Percentiles rank a stretch among this genome's conserved stretches.
These are phyloP conservation scores for Chaetomiaceae sp. DNA, from an alignment of 2,329 filamentous ascomycete species.

Conservation along the genomic window DNA sequence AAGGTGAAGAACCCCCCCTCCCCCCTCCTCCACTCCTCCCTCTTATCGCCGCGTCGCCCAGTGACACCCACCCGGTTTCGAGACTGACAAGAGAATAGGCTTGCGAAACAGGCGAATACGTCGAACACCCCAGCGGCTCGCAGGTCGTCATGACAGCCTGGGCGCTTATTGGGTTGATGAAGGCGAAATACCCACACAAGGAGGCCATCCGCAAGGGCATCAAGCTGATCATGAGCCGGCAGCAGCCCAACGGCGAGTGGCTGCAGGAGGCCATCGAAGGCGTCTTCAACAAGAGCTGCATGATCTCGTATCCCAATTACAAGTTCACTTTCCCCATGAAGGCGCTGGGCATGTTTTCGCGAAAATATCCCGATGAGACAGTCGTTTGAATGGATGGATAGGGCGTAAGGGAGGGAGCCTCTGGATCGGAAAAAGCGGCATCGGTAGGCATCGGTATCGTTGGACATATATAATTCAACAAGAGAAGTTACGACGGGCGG, in stretches of 20 bases:
- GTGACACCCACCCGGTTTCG: too few relatives aligned
- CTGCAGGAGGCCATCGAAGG: slow-evolving; percentile 92
- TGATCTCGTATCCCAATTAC: slow-evolving; percentile 99
- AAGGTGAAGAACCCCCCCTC: slow-evolving; percentile 44
- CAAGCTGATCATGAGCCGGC: slow-evolving; percentile 75
- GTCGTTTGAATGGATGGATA: slow-evolving; percentile 38
- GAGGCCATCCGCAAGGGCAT: slow-evolving; percentile 70
- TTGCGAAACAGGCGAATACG: slow-evolving; percentile 72
- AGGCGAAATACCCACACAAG: slow-evolving; percentile 74
- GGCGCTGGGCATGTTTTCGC: slow-evolving; percentile 84
- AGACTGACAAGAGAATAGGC: too few relatives aligned
- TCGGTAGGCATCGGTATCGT: too few relatives aligned
- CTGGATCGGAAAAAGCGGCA: too few relatives aligned
- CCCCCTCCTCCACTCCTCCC: too few relatives aligned
- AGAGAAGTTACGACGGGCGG: too few relatives aligned
- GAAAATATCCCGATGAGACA: slow-evolving; percentile 62
- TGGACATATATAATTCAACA: too few relatives aligned
- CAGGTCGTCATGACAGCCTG: slow-evolving; percentile 95
- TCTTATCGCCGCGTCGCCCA: too few relatives aligned
- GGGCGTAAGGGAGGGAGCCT: background rate
- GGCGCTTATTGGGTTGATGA: slow-evolving; percentile 77
- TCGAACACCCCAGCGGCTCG: slow-evolving; percentile 67
- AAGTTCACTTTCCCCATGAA: slow-evolving; percentile 96
- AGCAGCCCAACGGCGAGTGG: slow-evolving; percentile 91
- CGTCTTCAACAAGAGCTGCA: slow-evolving; percentile 98